These are phyloP conservation scores for Blastocystis sp. DNA, from an alignment of 352 stramenopile genomes.

Conservation along the genomic window DNA sequence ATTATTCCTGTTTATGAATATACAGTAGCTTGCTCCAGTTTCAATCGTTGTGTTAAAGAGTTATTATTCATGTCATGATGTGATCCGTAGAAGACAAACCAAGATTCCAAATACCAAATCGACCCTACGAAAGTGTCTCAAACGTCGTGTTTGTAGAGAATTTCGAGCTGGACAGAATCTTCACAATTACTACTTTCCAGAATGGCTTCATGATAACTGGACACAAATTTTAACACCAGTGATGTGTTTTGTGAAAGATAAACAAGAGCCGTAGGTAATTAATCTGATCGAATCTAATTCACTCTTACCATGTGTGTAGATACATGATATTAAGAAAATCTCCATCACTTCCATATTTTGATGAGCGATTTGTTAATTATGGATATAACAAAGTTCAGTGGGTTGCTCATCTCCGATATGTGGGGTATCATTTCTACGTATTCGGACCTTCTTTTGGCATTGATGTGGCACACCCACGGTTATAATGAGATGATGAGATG, in stretches of 20 bases:
- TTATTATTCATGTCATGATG: not conserved
- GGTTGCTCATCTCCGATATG: constrained; percentile 2
- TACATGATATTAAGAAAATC: constrained; percentile 48
- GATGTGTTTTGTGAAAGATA: constrained; percentile 57
- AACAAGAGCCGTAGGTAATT: constrained; percentile 45
- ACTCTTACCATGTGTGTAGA: too few relatives aligned
- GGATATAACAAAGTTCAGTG: constrained; percentile 66
- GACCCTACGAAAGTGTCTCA: not conserved
- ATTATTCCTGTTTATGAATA: constrained; percentile 61
- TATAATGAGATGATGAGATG: not conserved
- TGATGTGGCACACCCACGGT: constrained; percentile 55
- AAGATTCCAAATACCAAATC: constrained; percentile 1
- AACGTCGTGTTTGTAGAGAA: not conserved
- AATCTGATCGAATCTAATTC: too few relatives aligned
- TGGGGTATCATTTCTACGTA: constrained; percentile 54
- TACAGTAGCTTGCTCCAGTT: not conserved
- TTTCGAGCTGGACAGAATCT: constrained; percentile 54
- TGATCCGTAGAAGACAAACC: not conserved
- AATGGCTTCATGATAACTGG: constrained; percentile 18
- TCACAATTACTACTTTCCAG: constrained; percentile 65
- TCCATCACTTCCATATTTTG: not conserved
- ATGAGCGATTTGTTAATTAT: constrained; percentile 62
- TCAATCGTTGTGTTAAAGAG: not conserved
- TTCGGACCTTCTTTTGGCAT: constrained; percentile 22
- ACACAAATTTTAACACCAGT: constrained; percentile 11